A percentile compares a stretch with the other conserved stretches of the same genome.
Evolutionary conservation across 345 rosid genomes (phyloP).

Genomic region (Gossypioides kirkii): DNA sequence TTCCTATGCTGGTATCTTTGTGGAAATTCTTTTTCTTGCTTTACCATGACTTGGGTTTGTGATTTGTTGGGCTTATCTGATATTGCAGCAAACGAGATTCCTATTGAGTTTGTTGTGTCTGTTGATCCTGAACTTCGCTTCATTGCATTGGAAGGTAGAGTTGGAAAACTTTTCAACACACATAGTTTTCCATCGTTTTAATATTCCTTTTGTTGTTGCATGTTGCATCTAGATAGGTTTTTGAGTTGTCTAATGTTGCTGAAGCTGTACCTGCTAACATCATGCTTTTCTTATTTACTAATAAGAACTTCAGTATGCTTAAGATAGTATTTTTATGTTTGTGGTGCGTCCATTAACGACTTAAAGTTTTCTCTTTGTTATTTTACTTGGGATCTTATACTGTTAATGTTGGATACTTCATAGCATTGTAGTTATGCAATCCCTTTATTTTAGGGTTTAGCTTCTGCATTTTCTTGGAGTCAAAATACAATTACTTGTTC

Average conservation of each 20-base stretch:
- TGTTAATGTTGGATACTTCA: background rate
- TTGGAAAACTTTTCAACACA: background rate
- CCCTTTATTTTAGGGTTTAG: background rate
- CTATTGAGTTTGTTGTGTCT: slow-evolving; percentile 39
- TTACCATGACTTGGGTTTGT: slow-evolving; percentile 13
- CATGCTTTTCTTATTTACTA: background rate
- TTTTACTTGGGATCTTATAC: background rate
- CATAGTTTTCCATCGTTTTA: background rate
- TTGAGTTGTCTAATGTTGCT: background rate
- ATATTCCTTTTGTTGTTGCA: slow-evolving; percentile 1
- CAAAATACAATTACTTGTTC: background rate
- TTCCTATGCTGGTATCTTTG: slow-evolving; percentile 16
- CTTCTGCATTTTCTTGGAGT: background rate
- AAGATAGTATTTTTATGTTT: background rate
- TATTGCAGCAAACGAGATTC: slow-evolving; percentile 38
- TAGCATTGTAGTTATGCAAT: background rate
- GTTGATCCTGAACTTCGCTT: slow-evolving; percentile 49
- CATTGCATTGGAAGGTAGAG: slow-evolving; percentile 73
- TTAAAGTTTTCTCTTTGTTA: background rate
- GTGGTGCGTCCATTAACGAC: background rate
- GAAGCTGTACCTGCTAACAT: background rate
- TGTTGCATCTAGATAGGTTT: background rate
- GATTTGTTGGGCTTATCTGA: slow-evolving; percentile 14
- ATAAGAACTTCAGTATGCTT: background rate
- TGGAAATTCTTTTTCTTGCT: slow-evolving; percentile 10